These are phyloP conservation scores for Leishmania guyanensis DNA, from an alignment of 208 protist species.

Conservation along the genomic window DNA sequence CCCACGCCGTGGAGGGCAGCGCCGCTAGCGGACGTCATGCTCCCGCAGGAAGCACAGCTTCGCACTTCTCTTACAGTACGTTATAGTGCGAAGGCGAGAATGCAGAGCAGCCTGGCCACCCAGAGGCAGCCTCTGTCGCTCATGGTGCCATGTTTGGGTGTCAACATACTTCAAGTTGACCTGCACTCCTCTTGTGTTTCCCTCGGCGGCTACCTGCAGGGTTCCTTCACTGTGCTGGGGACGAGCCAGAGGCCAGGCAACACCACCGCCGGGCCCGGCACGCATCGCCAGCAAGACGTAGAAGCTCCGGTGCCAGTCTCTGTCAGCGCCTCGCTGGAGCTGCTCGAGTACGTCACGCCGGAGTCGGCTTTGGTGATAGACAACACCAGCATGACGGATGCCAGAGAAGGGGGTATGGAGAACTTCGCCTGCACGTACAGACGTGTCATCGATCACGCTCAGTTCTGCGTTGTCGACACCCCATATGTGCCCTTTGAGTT, in stretches of 20 bases:
- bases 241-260: not conserved
- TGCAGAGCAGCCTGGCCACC: constrained; percentile 18
- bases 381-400: constrained; percentile 18
- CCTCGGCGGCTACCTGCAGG: constrained; percentile 45
- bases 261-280: not conserved
- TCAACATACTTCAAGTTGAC: constrained; percentile 29
- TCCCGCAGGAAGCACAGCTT: constrained; percentile 33
- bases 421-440: constrained; percentile 29
- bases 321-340: constrained; percentile 23
- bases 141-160: constrained; percentile 28
- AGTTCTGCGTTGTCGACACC: constrained; percentile 28
- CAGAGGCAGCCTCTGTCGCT: constrained; percentile 36
- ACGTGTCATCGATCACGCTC: constrained; percentile 23
- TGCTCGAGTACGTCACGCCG: constrained; percentile 32
- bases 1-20: constrained; percentile 35
- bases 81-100: constrained; percentile 14
- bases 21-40: constrained; percentile 32
- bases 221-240: constrained; percentile 30
- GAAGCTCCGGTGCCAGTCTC: constrained; percentile 24
- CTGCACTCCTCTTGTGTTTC: constrained; percentile 40
- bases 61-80: constrained; percentile 25
- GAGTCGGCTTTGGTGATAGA: constrained; percentile 22
- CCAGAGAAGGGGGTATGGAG: constrained; percentile 24
- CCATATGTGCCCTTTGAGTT: constrained; percentile 34
- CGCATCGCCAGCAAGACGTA: not conserved